Conservation (phyloP, 805 yeast genomes). For the Scheffersomyces amazonensis region DNA sequence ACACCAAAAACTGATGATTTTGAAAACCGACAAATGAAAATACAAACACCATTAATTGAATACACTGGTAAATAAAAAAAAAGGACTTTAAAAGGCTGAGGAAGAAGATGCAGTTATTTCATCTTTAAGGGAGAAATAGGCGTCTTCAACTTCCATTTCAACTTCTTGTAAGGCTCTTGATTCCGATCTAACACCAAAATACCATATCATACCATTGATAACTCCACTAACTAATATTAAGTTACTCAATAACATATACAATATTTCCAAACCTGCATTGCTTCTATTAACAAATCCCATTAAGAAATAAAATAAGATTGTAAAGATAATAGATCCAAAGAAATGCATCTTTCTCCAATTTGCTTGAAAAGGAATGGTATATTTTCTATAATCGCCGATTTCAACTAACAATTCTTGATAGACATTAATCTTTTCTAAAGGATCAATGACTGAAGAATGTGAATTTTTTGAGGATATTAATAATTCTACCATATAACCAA, state of each 20-base stretch:
- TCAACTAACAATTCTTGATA: constrained; percentile 32
- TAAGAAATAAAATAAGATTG: constrained; percentile 2
- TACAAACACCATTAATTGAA: no score
- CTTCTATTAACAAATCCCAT: background rate
- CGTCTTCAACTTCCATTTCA: constrained; percentile 56
- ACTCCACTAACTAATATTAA: constrained; percentile 63
- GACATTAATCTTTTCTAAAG: constrained; percentile 23
- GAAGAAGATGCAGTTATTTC: no score
- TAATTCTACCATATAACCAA: constrained; percentile 60
- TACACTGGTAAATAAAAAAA: no score
- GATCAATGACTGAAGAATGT: background rate
- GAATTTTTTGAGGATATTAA: constrained; percentile 9
- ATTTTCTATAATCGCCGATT: constrained; percentile 34
- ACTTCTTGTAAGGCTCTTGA: constrained; percentile 75
- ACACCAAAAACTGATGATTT: no score
- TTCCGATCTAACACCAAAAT: constrained; percentile 79
- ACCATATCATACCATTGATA: constrained; percentile 74
- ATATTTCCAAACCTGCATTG: constrained; percentile 1
- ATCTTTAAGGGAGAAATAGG: constrained; percentile 1
- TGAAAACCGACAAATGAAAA: no score
- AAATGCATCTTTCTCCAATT: constrained; percentile 68
- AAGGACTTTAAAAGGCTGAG: no score
- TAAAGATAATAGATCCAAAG: constrained; percentile 41
- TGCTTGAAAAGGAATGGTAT: constrained; percentile 56
- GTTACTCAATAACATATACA: constrained; percentile 52